Conservation (phyloP, 768 basidiomycete species). For the Russula emetica region DNA sequence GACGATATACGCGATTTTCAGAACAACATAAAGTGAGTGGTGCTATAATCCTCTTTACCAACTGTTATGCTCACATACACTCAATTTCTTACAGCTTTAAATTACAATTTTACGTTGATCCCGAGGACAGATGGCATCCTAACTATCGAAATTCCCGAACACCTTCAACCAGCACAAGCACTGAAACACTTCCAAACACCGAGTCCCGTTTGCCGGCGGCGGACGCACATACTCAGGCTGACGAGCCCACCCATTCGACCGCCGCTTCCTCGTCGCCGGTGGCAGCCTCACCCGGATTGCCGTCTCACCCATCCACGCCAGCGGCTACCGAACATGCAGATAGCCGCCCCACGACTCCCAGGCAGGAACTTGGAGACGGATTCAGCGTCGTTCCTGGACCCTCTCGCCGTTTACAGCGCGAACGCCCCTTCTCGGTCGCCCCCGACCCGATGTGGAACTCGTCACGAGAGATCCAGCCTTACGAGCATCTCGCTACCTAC, state of each 20-base stretch:
- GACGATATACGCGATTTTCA: conserved; percentile 22
- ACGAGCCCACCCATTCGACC: neutral
- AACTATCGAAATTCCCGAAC: neutral
- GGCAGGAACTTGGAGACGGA: neutral
- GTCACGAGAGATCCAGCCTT: neutral
- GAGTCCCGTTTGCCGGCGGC: neutral
- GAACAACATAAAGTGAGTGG: conserved; percentile 13
- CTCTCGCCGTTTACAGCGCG: conserved; percentile 10
- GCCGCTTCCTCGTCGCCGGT: neutral
- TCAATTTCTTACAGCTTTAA: conserved; percentile 8
- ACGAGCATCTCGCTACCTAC: neutral
- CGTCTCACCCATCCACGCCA: neutral
- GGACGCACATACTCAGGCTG: neutral
- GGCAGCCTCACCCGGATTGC: neutral
- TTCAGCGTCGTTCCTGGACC: neutral
- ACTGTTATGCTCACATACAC: neutral
- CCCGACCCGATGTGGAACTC: conserved; percentile 19
- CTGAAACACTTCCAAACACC: neutral
- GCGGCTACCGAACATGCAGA: neutral
- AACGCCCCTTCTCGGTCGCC: conserved; percentile 1
- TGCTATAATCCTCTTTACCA: neutral
- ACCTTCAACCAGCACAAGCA: neutral
- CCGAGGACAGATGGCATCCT: conserved; percentile 4
- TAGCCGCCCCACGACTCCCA: neutral
- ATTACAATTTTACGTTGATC: conserved; percentile 5